phyloP scores from a whole-genome alignment of 768 basidiomycete genomes.

The Boletus tylopilopsis region DNA sequence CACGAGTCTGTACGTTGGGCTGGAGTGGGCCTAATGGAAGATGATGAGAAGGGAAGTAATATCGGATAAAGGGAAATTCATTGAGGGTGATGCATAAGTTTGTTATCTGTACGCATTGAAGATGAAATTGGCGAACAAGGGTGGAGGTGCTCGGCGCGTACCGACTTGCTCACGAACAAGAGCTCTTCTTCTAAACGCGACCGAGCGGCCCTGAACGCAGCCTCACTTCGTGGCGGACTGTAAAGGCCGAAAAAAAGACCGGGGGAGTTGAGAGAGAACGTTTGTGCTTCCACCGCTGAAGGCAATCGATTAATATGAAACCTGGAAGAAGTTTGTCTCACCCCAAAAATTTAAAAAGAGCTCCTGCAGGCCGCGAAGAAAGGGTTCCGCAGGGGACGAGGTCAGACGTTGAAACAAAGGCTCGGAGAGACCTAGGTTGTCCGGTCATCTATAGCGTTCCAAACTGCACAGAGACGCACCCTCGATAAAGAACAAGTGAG shows the following conservation, averaged over 20 bases:
- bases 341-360: conserved; percentile 93
- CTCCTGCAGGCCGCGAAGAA: conserved; percentile 76
- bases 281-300: conserved; percentile 79
- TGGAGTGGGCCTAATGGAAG: conserved; percentile 82
- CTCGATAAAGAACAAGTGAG: conserved; percentile 92
- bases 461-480: conserved; percentile 42
- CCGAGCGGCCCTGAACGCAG: conserved; percentile 61
- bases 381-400: conserved; percentile 70
- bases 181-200: conserved; percentile 87
- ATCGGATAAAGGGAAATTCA: conserved; percentile 91
- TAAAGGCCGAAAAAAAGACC: conserved; percentile 85
- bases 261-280: conserved; percentile 77
- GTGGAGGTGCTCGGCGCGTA: conserved; percentile 22
- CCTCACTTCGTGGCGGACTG: conserved; percentile 74
- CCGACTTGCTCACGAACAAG: conserved; percentile 66
- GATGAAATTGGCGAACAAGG: neutral
- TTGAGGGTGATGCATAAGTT: conserved; percentile 88
- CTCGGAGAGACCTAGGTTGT: conserved; percentile 66
- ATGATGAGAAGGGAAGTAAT: conserved; percentile 83
- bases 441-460: neutral
- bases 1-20: conserved; percentile 58
- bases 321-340: conserved; percentile 36
- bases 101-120: conserved; percentile 53
- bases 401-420: conserved; percentile 71
- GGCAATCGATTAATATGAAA: conserved; percentile 8